Evolutionary conservation across 2,329 filamentous ascomycete species (phyloP).

Genomic region (Graphilbum fragrans): DNA sequence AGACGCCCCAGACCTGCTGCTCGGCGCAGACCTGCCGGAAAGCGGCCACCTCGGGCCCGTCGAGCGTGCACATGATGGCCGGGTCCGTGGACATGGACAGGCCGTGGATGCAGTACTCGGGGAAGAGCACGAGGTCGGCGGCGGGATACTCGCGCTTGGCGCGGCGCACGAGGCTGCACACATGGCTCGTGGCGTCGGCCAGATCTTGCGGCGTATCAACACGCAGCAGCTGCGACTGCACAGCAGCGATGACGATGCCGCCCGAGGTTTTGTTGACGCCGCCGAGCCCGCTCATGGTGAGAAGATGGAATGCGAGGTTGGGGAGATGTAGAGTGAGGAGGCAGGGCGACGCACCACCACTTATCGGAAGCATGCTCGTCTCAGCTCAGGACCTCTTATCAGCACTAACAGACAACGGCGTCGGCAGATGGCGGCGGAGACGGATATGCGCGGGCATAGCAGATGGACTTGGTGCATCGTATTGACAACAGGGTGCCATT

Average conservation of each 20-base stretch:
- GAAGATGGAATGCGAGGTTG: too few relatives aligned
- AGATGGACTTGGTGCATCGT: too few relatives aligned
- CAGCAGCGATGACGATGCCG: slow-evolving; percentile 4
- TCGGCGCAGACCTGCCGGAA: slow-evolving; percentile 3
- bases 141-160: slow-evolving; percentile 3
- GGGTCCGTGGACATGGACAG: slow-evolving; percentile 3
- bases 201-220: slow-evolving; percentile 1
- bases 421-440: neutral
- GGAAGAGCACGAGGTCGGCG: slow-evolving; percentile 3
- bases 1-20: slow-evolving; percentile 4
- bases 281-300: slow-evolving; percentile 5
- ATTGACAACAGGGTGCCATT: too few relatives aligned
- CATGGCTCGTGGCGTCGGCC: neutral
- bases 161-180: slow-evolving; percentile 3
- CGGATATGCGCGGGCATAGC: neutral
- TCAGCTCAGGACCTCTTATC: neutral
- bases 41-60: slow-evolving; percentile 5
- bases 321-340: too few relatives aligned
- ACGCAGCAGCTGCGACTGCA: slow-evolving; percentile 5
- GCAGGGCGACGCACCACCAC: too few relatives aligned
- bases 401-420: slow-evolving; percentile 3
- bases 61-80: slow-evolving; percentile 2
- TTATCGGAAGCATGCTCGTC: neutral
- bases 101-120: slow-evolving; percentile 6
- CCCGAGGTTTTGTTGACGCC: slow-evolving; percentile 5